Conservation (phyloP, 78 protist genomes). For the Neovahlkampfia damariscottae region DNA sequence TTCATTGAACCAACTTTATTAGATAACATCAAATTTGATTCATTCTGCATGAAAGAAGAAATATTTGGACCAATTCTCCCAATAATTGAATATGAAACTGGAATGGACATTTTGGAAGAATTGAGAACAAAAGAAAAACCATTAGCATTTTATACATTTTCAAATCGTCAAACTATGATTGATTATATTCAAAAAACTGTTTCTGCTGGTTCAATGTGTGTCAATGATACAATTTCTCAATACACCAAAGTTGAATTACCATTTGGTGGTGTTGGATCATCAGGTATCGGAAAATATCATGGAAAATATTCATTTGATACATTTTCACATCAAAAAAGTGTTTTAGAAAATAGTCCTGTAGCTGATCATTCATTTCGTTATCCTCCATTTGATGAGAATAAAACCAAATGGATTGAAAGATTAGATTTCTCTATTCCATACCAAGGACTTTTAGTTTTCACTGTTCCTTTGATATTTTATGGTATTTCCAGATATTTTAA, state of each 20-base stretch:
- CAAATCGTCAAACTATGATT: neutral
- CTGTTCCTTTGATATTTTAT: no score
- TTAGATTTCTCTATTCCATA: neutral
- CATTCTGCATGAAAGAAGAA: conserved; percentile 29
- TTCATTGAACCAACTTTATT: conserved; percentile 66
- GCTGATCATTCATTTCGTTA: neutral
- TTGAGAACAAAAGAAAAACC: conserved; percentile 45
- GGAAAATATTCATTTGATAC: conserved; percentile 47
- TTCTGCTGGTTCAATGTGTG: conserved; percentile 21
- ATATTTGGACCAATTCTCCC: conserved; percentile 85
- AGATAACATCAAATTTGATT: conserved; percentile 6
- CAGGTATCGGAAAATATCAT: conserved; percentile 78
- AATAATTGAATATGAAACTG: conserved; percentile 3
- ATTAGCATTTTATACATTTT: conserved; percentile 69
- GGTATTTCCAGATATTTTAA: no score
- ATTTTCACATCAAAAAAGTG: conserved; percentile 53
- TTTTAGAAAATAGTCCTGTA: neutral
- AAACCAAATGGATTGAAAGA: neutral
- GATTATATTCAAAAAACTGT: neutral
- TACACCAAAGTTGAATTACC: conserved; percentile 37
- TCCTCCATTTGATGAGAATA: neutral
- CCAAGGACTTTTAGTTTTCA: no score
- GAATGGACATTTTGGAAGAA: conserved; percentile 35
- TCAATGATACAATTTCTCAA: conserved; percentile 45
- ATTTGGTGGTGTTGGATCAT: conserved; percentile 91